These are phyloP conservation scores for Parascedosporium putredinis DNA, from an alignment of 2,329 filamentous ascomycete species.

Conservation along the genomic window DNA sequence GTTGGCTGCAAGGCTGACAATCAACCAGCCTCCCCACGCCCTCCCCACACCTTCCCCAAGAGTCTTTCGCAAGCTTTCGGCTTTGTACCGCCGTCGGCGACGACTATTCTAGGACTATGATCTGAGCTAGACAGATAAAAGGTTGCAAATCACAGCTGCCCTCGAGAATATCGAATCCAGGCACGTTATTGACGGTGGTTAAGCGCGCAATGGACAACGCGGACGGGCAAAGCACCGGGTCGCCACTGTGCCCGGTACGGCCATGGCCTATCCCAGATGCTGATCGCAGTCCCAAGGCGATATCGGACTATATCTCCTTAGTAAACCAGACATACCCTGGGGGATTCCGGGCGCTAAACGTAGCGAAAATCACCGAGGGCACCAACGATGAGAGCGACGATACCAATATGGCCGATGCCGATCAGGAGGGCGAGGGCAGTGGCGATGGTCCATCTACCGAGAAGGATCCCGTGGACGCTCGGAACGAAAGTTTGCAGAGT, in stretches of 20 bases:
- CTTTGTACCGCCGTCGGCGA: background rate
- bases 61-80: too few species aligned
- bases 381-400: conserved; percentile 35
- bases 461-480: conserved; percentile 36
- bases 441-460: conserved; percentile 30
- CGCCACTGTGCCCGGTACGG: conserved; percentile 10
- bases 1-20: background rate
- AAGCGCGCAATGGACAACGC: background rate
- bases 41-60: background rate
- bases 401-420: conserved; percentile 34
- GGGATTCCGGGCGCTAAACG: conserved; percentile 71
- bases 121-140: background rate
- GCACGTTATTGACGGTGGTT: background rate
- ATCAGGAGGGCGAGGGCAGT: conserved; percentile 32
- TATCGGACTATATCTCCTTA: conserved; percentile 68
- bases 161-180: too few species aligned
- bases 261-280: conserved; percentile 31
- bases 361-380: conserved; percentile 56
- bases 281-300: conserved; percentile 45
- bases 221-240: conserved; percentile 1
- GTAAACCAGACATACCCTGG: conserved; percentile 64
- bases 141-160: too few species aligned
- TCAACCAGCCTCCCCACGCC: background rate
- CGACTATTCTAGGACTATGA: background rate
- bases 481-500: conserved; percentile 46